Evolutionary conservation across 257 asterid species (phyloP).

Genomic region (Ligustrum vulgare): DNA sequence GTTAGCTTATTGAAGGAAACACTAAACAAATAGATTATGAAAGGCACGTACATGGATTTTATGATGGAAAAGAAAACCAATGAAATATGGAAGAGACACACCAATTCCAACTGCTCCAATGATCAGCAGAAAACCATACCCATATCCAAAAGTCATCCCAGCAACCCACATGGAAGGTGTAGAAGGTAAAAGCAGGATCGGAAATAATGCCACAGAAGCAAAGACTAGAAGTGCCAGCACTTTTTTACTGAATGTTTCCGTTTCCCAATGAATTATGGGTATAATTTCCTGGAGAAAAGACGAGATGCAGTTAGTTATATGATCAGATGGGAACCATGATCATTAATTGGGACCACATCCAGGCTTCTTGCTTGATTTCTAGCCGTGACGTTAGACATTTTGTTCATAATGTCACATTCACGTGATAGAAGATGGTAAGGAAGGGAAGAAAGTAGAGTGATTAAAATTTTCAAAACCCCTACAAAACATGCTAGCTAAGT

Average conservation of each 20-base stretch:
- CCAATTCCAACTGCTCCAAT: slow-evolving; percentile 68
- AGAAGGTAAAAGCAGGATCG: slow-evolving; percentile 65
- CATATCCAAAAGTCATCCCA: slow-evolving; percentile 87
- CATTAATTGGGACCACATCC: background rate
- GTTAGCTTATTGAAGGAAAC: background rate
- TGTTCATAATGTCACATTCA: background rate
- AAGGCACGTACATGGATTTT: slow-evolving; percentile 66
- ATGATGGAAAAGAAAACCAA: slow-evolving; percentile 73
- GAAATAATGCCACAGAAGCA: slow-evolving; percentile 70
- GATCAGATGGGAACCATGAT: background rate
- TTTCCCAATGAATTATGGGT: slow-evolving; percentile 75
- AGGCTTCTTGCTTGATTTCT: background rate
- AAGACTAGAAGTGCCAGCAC: slow-evolving; percentile 59
- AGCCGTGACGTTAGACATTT: background rate
- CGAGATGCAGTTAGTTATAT: background rate
- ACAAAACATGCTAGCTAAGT: no score
- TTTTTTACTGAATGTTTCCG: slow-evolving; percentile 58
- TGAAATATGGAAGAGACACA: slow-evolving; percentile 80
- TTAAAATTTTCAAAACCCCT: no score
- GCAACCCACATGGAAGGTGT: slow-evolving; percentile 93
- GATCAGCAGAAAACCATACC: slow-evolving; percentile 70
- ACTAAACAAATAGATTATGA: background rate
- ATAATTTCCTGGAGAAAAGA: slow-evolving; percentile 55
- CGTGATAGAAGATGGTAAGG: no score
- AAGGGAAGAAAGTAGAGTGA: no score